Conservation (phyloP, 2,329 filamentous ascomycete species). For the Cytospora schulzeri region DNA sequence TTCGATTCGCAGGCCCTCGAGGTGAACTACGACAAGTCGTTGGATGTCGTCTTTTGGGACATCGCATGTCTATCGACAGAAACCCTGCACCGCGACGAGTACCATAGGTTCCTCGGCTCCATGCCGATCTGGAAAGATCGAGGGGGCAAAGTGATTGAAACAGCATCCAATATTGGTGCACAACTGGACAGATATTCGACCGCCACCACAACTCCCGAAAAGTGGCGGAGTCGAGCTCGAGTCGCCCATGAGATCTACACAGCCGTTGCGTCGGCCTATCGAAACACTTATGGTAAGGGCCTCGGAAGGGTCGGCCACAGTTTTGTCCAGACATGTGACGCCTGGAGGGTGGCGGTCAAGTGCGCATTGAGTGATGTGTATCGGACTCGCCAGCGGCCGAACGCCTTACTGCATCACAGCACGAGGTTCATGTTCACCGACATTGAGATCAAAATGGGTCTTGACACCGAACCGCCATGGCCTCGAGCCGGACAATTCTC, state of each 20-base stretch:
- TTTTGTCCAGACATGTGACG: background rate
- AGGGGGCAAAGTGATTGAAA: background rate
- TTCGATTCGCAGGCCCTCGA: slow-evolving; percentile 7
- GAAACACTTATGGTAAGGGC: background rate
- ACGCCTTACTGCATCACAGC: background rate
- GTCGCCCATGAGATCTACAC: background rate
- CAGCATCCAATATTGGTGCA: background rate
- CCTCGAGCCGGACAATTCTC: background rate
- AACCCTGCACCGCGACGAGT: background rate
- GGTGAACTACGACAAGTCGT: slow-evolving; percentile 10
- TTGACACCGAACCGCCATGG: background rate
- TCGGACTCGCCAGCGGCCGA: background rate
- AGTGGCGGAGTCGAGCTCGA: background rate
- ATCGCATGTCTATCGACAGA: background rate
- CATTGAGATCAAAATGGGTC: background rate
- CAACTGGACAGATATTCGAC: background rate
- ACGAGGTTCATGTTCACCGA: background rate
- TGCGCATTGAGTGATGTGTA: background rate
- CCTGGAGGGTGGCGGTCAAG: background rate
- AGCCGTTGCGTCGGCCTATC: background rate
- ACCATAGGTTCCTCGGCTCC: background rate
- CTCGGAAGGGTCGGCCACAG: background rate
- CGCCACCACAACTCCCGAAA: background rate
- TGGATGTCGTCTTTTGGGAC: slow-evolving; percentile 9
- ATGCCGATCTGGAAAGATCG: background rate